Evolutionary conservation across 768 basidiomycete species (phyloP).

Genomic region (Rhodosporidiobolus sp.): DNA sequence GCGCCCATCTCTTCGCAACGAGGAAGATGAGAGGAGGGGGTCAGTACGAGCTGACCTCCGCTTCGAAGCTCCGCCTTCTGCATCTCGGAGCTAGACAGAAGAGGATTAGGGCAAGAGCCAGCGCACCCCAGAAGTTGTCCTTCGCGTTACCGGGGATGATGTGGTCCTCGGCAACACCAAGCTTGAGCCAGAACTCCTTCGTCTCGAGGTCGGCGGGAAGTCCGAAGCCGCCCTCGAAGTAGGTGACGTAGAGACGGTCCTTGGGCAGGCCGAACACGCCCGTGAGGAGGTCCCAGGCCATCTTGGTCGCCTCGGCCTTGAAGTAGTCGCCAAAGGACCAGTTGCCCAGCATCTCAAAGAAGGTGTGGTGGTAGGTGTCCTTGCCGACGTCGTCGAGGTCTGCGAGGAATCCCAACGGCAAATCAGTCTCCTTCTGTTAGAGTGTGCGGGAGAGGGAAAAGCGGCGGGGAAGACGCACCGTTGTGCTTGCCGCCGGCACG

Average conservation of each 20-base stretch:
- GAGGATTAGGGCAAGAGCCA: neutral
- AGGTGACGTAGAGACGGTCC: slow-evolving; percentile 92
- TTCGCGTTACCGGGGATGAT: slow-evolving; percentile 91
- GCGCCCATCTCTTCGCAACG: slow-evolving; percentile 87
- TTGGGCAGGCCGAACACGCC: slow-evolving; percentile 79
- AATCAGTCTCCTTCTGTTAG: too few species aligned
- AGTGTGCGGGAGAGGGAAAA: neutral
- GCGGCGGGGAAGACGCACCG: slow-evolving; percentile 54
- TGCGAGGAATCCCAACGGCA: slow-evolving; percentile 47
- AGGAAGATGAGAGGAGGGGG: neutral
- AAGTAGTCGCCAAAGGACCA: slow-evolving; percentile 99
- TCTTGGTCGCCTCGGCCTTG: slow-evolving; percentile 93
- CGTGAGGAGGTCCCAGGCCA: slow-evolving; percentile 93
- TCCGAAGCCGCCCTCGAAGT: slow-evolving; percentile 92
- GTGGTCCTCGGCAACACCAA: slow-evolving; percentile 82
- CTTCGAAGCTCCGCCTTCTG: slow-evolving; percentile 25
- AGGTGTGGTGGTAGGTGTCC: slow-evolving; percentile 77
- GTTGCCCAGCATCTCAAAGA: slow-evolving; percentile 98
- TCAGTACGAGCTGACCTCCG: too few species aligned
- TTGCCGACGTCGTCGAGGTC: slow-evolving; percentile 99
- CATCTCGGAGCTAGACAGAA: neutral
- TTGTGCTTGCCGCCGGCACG: slow-evolving; percentile 99
- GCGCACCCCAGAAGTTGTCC: slow-evolving; percentile 97
- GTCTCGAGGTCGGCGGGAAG: slow-evolving; percentile 87
- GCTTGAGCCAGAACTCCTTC: slow-evolving; percentile 77